Conservation (phyloP, 176 grass and related monocot species). For the Oryza brachyantha region DNA sequence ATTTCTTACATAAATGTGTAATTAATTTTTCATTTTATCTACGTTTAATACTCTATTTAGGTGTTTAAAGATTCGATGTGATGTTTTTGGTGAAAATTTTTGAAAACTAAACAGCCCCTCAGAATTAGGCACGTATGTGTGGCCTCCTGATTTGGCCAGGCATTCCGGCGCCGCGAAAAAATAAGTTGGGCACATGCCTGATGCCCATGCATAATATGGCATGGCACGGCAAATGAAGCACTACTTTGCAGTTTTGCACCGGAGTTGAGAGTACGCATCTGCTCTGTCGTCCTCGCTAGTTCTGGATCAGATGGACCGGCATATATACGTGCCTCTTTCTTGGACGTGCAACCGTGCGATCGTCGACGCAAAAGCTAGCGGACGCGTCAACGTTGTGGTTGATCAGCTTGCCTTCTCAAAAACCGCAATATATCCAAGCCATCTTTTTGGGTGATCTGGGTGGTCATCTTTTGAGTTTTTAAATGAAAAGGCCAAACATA, state of each 20-base stretch:
- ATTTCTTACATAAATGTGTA: too few relatives aligned
- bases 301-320: not conserved
- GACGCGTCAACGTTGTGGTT: too few relatives aligned
- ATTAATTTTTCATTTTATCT: too few relatives aligned
- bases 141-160: constrained; percentile 9
- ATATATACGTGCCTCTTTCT: not conserved
- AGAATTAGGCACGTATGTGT: not conserved
- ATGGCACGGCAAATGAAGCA: not conserved
- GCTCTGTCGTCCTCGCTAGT: not conserved
- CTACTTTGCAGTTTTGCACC: not conserved
- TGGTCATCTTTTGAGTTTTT: too few relatives aligned
- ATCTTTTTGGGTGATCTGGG: not conserved
- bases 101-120: too few relatives aligned
- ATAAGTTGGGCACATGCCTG: not conserved
- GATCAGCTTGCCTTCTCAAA: too few relatives aligned
- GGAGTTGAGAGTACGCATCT: not conserved
- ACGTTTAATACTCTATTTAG: too few relatives aligned
- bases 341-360: not conserved
- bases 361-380: too few relatives aligned
- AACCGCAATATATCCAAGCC: not conserved
- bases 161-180: not conserved
- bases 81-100: too few relatives aligned
- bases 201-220: too few relatives aligned
- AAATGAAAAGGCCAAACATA: too few relatives aligned
- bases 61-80: too few relatives aligned